Evolutionary conservation across 2,329 filamentous ascomycete genomes (phyloP).

Genomic region (Cryphonectria japonica): DNA sequence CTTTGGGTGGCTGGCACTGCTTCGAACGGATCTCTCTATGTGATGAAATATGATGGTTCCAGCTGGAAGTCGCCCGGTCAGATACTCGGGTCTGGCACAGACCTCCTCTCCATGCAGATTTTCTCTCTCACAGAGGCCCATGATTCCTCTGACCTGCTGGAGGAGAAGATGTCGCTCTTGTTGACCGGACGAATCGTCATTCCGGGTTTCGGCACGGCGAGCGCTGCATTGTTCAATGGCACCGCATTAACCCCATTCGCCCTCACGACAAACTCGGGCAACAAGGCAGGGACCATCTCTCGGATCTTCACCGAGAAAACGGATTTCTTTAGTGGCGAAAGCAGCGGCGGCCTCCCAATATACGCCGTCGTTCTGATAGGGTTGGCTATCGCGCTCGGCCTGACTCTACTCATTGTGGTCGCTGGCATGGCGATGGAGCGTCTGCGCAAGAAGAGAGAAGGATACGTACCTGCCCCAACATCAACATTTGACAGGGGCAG

Average conservation of each 20-base stretch:
- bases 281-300: conserved; percentile 73
- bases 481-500: conserved; percentile 63
- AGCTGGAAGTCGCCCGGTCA: conserved; percentile 70
- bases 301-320: conserved; percentile 82
- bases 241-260: conserved; percentile 77
- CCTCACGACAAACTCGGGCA: conserved; percentile 70
- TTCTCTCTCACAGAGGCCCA: conserved; percentile 74
- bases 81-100: conserved; percentile 65
- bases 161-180: conserved; percentile 72
- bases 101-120: conserved; percentile 80
- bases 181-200: conserved; percentile 83
- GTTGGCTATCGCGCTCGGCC: conserved; percentile 74
- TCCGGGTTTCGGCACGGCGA: conserved; percentile 76
- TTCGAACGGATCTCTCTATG: conserved; percentile 69
- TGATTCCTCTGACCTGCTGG: conserved; percentile 64
- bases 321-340: conserved; percentile 69
- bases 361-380: conserved; percentile 71
- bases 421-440: conserved; percentile 76
- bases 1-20: conserved; percentile 82
- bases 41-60: conserved; percentile 80
- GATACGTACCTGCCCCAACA: conserved; percentile 78
- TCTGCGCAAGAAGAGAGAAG: conserved; percentile 75
- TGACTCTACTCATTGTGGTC: conserved; percentile 78
- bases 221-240: conserved; percentile 87
- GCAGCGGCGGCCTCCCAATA: conserved; percentile 20